phyloP scores from a whole-genome alignment of 371 early-diverging fungal species.

The Mortierella sp. region DNA sequence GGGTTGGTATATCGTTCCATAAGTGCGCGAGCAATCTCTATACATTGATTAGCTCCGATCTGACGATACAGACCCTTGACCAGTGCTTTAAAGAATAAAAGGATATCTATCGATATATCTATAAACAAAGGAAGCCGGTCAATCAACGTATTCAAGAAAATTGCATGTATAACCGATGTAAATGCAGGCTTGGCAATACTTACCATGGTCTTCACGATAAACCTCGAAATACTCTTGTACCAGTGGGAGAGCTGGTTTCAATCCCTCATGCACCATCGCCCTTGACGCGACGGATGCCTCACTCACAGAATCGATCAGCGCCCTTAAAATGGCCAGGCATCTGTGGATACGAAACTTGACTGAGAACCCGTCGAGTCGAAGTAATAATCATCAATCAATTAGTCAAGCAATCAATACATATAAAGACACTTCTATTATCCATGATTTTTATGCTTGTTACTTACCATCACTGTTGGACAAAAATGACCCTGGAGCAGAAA shows the following conservation, averaged over 20 bases:
- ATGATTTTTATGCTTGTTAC: not conserved
- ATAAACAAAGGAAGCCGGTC: not conserved
- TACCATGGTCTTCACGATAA: conserved; percentile 51
- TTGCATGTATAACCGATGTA: not conserved
- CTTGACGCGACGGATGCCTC: conserved; percentile 30
- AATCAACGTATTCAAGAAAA: not conserved
- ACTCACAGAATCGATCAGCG: conserved; percentile 28
- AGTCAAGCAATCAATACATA: not conserved
- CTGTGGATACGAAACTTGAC: conserved; percentile 48
- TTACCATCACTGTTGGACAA: conserved; percentile 28
- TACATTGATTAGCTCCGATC: conserved; percentile 31
- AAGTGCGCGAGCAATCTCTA: conserved; percentile 38
- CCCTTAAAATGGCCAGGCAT: conserved; percentile 23
- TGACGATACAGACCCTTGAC: conserved; percentile 37
- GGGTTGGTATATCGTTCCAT: conserved; percentile 37
- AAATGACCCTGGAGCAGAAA: conserved; percentile 8
- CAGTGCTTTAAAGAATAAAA: conserved; percentile 32
- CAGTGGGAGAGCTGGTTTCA: conserved; percentile 31
- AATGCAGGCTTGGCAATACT: not conserved
- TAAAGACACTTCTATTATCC: not conserved
- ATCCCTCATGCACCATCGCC: conserved; percentile 31
- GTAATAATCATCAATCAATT: not conserved
- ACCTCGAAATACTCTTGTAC: conserved; percentile 46
- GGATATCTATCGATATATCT: conserved; percentile 41
- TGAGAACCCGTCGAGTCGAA: not conserved